Base-by-base conservation (phyloP, 2,329 filamentous ascomycete species). In the Fonsecaea nubica region DNA sequence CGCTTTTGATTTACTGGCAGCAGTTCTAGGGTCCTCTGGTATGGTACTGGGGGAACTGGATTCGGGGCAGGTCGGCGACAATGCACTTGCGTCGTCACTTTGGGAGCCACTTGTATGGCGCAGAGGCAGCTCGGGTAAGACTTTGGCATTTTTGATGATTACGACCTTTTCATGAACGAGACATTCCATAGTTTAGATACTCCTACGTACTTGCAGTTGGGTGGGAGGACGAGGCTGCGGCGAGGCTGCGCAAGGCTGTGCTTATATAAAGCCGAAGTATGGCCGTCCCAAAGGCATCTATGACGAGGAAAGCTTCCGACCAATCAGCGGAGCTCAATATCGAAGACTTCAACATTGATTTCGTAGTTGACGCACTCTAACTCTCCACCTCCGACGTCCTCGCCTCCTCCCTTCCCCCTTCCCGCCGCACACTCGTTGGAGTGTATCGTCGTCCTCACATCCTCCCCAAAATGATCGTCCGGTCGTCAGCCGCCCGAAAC, bases 401-500 rank as follows among this genome's bases (percentile, higher is more conserved):
- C 40, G 32, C 33, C 21, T 45, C 35, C 42, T 13, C 48, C 55
- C 38, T n/a, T 21, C 42, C 32, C 21, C 33, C 38, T 52, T 42
- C 45, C 40, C 64, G 38, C 32, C 50, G 32, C 32, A 36, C 50
- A 48, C 42, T 61, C 61, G 30, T 30, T 38, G 48, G 58, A 53
- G 57, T 60, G 50, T 45, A 9, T 52, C 56, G 13, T 12, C 42
- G 54, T 53, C 36, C 32, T 45, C 55, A 63, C 12, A 48, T 9
- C 30, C 15, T 30, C 13, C 35, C 50, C 57, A 59, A 55, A 50
- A 74, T 74, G 72, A 72, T 74, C 38, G 67, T 73, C 15, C 63
- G 72, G 69, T 77, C 80, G 9, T 52, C 56, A 13, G 72, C 74
- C 58, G 66, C 73, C 9, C 69, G 69, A 63, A 70, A 73, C 69